Conservation (phyloP, 331 rosid genomes). For the Quercus lobata region DNA sequence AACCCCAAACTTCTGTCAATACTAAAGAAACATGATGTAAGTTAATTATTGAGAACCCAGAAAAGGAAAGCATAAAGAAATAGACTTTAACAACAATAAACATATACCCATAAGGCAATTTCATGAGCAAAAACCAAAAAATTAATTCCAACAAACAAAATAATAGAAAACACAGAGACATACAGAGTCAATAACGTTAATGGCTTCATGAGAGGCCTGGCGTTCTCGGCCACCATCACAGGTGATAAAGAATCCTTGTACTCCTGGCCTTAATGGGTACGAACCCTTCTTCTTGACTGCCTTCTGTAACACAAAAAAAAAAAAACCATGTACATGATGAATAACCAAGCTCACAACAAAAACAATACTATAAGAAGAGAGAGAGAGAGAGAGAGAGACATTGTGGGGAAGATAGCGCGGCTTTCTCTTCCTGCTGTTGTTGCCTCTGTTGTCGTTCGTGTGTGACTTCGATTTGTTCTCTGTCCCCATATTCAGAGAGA, state of each 20-base stretch:
- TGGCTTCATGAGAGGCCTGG: slow-evolving; percentile 90
- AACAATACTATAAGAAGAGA: not conserved
- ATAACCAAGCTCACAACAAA: not conserved
- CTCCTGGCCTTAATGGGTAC: slow-evolving; percentile 79
- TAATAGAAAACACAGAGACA: not conserved
- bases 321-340: not conserved
- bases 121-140: not conserved
- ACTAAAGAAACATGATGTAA: not conserved
- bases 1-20: not conserved
- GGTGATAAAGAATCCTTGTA: slow-evolving; percentile 90
- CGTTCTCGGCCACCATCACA: slow-evolving; percentile 95
- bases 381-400: slow-evolving; percentile 37
- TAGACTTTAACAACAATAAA: not conserved
- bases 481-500: slow-evolving; percentile 39
- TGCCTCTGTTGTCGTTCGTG: slow-evolving; percentile 10
- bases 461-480: slow-evolving; percentile 35
- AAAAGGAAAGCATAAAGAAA: not conserved
- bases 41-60: not conserved
- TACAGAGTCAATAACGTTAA: slow-evolving; percentile 84
- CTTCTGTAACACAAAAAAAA: slow-evolving; percentile 45
- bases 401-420: slow-evolving; percentile 86
- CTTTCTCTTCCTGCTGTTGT: slow-evolving; percentile 61
- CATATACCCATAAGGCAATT: not conserved
- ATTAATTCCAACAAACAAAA: not conserved
- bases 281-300: slow-evolving; percentile 86